Conservation (phyloP, 805 yeast genomes). For the Nakazawaea sp. region DNA sequence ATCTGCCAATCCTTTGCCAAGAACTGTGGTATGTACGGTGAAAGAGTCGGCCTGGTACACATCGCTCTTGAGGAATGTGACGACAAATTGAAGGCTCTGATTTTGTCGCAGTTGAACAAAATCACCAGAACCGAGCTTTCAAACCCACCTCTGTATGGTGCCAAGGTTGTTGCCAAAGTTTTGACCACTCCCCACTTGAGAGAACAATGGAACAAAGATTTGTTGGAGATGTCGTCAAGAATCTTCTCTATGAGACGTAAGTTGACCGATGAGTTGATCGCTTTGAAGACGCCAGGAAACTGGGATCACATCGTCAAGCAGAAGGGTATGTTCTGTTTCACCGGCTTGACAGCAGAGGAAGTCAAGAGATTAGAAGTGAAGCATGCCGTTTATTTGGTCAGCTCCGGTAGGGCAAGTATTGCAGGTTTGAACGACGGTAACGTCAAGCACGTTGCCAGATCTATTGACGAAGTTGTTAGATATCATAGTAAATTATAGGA, state of each 20-base stretch:
- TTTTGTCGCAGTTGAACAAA: conserved; percentile 68
- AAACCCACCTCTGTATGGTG: conserved; percentile 94
- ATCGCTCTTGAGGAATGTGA: conserved; percentile 45
- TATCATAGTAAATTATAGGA: conserved; percentile 8
- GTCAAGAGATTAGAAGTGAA: conserved; percentile 67
- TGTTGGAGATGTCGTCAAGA: conserved; percentile 81
- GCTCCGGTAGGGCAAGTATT: conserved; percentile 86
- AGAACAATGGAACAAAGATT: conserved; percentile 77
- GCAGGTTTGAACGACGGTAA: conserved; percentile 86
- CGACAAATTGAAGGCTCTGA: conserved; percentile 42
- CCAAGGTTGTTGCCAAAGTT: conserved; percentile 77
- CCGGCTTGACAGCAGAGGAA: conserved; percentile 76
- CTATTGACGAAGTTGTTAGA: conserved; percentile 73
- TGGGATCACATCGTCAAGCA: conserved; percentile 91
- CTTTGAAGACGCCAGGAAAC: conserved; percentile 73
- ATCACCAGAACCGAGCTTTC: conserved; percentile 82
- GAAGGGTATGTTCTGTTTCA: conserved; percentile 95
- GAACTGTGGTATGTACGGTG: conserved; percentile 96
- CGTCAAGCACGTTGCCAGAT: conserved; percentile 69
- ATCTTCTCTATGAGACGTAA: conserved; percentile 72
- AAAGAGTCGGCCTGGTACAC: conserved; percentile 92
- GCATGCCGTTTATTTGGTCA: conserved; percentile 76
- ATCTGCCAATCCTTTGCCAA: conserved; percentile 96
- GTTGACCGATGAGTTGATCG: conserved; percentile 53
- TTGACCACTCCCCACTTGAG: conserved; percentile 61